Conservation (phyloP, 768 basidiomycete species). For the Exsudoporus frostii region DNA sequence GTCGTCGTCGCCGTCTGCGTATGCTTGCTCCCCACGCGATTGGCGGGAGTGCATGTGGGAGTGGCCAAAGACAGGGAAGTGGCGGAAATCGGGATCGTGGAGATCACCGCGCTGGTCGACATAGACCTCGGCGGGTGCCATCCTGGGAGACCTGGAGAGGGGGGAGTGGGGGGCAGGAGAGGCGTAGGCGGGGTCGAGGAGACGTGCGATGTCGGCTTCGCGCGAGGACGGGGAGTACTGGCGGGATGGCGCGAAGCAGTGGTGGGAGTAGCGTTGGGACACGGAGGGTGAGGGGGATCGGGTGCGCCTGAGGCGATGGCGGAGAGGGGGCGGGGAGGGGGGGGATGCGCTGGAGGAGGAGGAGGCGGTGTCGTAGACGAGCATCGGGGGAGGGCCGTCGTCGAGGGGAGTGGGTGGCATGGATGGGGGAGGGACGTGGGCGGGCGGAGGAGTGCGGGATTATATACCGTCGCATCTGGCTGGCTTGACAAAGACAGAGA, state of each 20-base stretch:
- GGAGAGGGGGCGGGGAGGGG: constrained; percentile 13
- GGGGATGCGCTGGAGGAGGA: constrained; percentile 17
- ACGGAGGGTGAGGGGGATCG: constrained; percentile 29
- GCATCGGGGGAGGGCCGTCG: constrained; percentile 12
- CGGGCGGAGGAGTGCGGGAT: constrained; percentile 23
- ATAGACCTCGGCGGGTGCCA: constrained; percentile 38
- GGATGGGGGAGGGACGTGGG: background rate
- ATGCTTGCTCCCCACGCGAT: constrained; percentile 35
- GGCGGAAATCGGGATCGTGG: constrained; percentile 66
- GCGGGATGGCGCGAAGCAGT: constrained; percentile 10
- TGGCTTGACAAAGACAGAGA: constrained; percentile 26
- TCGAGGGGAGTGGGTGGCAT: background rate
- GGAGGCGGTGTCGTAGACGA: constrained; percentile 18
- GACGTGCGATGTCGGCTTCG: constrained; percentile 54
- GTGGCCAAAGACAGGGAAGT: constrained; percentile 47
- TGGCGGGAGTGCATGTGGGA: constrained; percentile 22
- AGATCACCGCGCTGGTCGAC: constrained; percentile 60
- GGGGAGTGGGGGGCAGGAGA: constrained; percentile 30
- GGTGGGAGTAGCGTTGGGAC: constrained; percentile 3
- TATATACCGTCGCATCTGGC: constrained; percentile 26
- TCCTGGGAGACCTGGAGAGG: constrained; percentile 12
- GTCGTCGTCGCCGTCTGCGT: constrained; percentile 29
- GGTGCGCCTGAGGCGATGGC: constrained; percentile 25
- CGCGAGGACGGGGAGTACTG: constrained; percentile 37
- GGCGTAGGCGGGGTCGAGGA: constrained; percentile 64